Base-by-base conservation (phyloP, 2,329 filamentous ascomycete genomes). In the Fusarium staphyleae region DNA sequence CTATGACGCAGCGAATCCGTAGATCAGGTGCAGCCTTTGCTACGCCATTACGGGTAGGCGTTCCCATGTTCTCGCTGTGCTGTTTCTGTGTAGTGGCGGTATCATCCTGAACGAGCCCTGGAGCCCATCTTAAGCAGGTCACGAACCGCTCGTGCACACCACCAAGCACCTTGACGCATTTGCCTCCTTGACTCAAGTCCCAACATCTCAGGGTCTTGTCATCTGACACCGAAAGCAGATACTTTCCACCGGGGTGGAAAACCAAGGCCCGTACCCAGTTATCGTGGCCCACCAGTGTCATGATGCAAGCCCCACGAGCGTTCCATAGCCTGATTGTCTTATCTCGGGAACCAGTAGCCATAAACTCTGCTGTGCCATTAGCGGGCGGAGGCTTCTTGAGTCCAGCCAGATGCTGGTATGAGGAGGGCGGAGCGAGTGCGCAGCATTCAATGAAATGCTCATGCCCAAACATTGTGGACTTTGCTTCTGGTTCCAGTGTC, bases 141-240 rank as follows among this genome's bases (percentile, higher is more conserved):
- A 97, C 85, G 67, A 98, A 97, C 69, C 92, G 91, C 4, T 83
- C 86, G 70, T 96, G 92, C 0, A 86, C 87, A 58, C 91, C 90
- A 30, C 82, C 80, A n/a, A 98, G 77, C 1, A 86, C 87, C 74
- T 93, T 93, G 63, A 96, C 91, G 66, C 91, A 93, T 68, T 92
- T 93, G 33, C 90, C 91, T 71, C 96, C 92, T 70, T 98, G 93
- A 19, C 84, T 83, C 19, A 98, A 78, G 76, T 98, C 93, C 93
- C 93, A 98, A 77, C 93, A 97, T 49, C 93, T 83, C 54, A 98
- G 81, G 4, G 91, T 93, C 77, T 95, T 96, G 76, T 98, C 93
- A 71, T 98, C 93, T 13, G 88, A 84, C 14, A 89, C 90, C 6
- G 88, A 93, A 5, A 98, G 76, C 1, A 98, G 81, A 67, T 95